These are phyloP conservation scores for Penstemon eatonii DNA, from an alignment of 257 asterid genomes.

Conservation along the genomic window DNA sequence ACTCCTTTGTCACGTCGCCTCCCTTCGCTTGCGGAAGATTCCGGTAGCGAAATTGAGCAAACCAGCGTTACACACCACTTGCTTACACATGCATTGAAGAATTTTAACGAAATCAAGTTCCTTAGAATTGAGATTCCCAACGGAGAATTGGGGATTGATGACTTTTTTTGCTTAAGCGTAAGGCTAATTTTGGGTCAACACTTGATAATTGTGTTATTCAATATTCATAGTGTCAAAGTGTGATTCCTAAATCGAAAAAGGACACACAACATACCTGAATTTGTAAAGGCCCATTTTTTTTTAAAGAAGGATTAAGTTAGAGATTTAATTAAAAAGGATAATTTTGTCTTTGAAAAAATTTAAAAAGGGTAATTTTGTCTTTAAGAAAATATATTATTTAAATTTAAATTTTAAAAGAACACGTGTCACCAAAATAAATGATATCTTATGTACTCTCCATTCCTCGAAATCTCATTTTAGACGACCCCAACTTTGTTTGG, in stretches of 20 bases:
- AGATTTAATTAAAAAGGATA: no score
- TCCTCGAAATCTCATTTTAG: no score
- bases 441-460: no score
- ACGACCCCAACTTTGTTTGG: no score
- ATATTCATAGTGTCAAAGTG: slow-evolving; percentile 56
- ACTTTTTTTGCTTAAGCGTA: slow-evolving; percentile 72
- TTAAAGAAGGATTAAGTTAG: no score
- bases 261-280: no score
- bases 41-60: slow-evolving; percentile 35
- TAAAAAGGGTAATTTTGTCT: no score
- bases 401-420: no score
- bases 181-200: slow-evolving; percentile 73
- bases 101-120: slow-evolving; percentile 57
- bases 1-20: slow-evolving; percentile 41
- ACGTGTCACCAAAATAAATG: no score
- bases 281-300: no score
- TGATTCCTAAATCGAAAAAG: slow-evolving; percentile 25
- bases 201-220: slow-evolving; percentile 67
- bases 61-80: slow-evolving; percentile 65
- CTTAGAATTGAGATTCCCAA: slow-evolving; percentile 63
- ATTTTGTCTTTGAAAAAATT: no score
- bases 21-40: slow-evolving; percentile 33
- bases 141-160: slow-evolving; percentile 70
- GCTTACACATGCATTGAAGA: slow-evolving; percentile 70
- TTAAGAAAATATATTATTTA: no score